phyloP scores from a whole-genome alignment of 2,329 filamentous ascomycete species.

The Pseudogymnoascus sp. region DNA sequence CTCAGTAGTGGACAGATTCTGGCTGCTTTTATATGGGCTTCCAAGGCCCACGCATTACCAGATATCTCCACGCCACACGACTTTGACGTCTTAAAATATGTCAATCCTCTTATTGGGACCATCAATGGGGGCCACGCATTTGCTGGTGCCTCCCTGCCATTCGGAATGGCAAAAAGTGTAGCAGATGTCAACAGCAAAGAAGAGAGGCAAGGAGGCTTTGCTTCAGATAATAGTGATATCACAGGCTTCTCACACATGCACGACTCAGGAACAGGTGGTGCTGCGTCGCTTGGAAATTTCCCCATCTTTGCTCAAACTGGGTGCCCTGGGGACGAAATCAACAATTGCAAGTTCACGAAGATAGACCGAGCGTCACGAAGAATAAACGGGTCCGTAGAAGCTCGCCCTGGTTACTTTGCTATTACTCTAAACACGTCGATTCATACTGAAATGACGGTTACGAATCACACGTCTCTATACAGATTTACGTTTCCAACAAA shows the following conservation, averaged over 20 bases:
- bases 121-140: constrained; percentile 49
- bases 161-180: constrained; percentile 41
- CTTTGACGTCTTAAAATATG: constrained; percentile 32
- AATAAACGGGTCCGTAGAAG: constrained; percentile 40
- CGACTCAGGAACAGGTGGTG: constrained; percentile 38
- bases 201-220: constrained; percentile 49
- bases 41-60: neutral
- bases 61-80: neutral
- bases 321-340: constrained; percentile 52
- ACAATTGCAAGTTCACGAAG: constrained; percentile 53
- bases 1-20: neutral
- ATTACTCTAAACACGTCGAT: constrained; percentile 50
- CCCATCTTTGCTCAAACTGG: constrained; percentile 58
- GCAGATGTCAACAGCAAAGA: constrained; percentile 41
- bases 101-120: constrained; percentile 47
- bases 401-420: constrained; percentile 57
- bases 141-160: constrained; percentile 45
- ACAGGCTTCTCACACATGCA: constrained; percentile 31
- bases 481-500: constrained; percentile 49
- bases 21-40: neutral
- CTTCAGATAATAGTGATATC: constrained; percentile 35
- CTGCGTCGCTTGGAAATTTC: constrained; percentile 62
- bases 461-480: constrained; percentile 58
- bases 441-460: constrained; percentile 56
- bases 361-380: constrained; percentile 33